These are phyloP conservation scores for Aspergillus sojae DNA, from an alignment of 2,329 filamentous ascomycete genomes.

Conservation along the genomic window DNA sequence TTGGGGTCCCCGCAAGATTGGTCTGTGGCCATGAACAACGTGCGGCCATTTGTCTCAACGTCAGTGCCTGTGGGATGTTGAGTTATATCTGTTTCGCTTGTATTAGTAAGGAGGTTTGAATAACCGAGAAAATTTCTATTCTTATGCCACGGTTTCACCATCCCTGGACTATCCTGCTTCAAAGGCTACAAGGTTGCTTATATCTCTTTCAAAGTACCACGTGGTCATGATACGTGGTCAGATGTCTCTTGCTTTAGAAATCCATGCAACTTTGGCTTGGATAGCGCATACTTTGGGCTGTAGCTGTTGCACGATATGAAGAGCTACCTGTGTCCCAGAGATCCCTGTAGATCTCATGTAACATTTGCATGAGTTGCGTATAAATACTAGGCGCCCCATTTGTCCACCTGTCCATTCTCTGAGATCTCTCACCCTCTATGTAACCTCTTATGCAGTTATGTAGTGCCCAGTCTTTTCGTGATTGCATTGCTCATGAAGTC, in stretches of 20 bases:
- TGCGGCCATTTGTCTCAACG: not conserved
- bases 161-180: not conserved
- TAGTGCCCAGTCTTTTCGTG: too few relatives aligned
- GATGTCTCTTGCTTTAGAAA: not conserved
- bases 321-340: not conserved
- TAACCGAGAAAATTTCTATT: too few relatives aligned
- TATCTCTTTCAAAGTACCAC: not conserved
- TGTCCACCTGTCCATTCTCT: too few relatives aligned
- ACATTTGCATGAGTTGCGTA: too few relatives aligned
- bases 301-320: not conserved
- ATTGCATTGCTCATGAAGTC: too few relatives aligned
- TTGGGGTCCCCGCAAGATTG: not conserved
- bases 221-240: not conserved
- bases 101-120: not conserved
- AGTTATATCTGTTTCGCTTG: not conserved
- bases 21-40: not conserved
- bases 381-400: too few relatives aligned
- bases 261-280: not conserved
- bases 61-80: not conserved
- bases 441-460: too few relatives aligned
- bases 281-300: not conserved
- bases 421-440: too few relatives aligned
- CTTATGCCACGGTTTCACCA: not conserved
- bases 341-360: too few relatives aligned
- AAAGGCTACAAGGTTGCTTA: not conserved